Evolutionary conservation across 2,329 filamentous ascomycete species (phyloP).

Genomic region (Cytospora leucostoma): DNA sequence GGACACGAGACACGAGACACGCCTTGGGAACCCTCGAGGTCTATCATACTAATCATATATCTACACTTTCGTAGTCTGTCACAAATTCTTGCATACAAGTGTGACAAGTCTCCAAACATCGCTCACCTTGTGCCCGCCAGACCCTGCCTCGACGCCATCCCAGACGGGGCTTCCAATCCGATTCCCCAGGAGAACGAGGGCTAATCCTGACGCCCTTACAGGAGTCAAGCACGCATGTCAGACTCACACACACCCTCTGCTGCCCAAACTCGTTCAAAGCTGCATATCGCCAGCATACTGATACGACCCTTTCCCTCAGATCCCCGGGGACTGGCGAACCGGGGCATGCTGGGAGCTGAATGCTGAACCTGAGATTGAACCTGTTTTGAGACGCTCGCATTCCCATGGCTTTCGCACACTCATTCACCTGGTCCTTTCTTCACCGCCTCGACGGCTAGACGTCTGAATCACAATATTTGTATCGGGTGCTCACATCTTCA

Average conservation of each 20-base stretch:
- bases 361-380: background rate
- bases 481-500: background rate
- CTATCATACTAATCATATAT: too few relatives aligned
- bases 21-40: too few relatives aligned
- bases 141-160: background rate
- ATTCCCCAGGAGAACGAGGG: too few relatives aligned
- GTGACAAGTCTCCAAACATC: background rate
- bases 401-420: background rate
- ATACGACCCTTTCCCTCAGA: background rate
- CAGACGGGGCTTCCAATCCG: background rate
- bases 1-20: too few relatives aligned
- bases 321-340: background rate
- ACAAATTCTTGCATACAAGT: background rate
- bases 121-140: background rate
- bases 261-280: background rate
- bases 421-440: background rate
- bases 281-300: background rate
- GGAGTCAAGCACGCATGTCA: background rate
- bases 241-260: background rate
- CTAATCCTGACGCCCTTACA: background rate
- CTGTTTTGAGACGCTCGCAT: background rate
- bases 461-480: background rate
- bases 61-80: background rate
- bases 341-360: too few relatives aligned
- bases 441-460: background rate